These are phyloP conservation scores for Raphanus hybrid DNA, from an alignment of 441 rosid genomes.

Conservation along the genomic window DNA sequence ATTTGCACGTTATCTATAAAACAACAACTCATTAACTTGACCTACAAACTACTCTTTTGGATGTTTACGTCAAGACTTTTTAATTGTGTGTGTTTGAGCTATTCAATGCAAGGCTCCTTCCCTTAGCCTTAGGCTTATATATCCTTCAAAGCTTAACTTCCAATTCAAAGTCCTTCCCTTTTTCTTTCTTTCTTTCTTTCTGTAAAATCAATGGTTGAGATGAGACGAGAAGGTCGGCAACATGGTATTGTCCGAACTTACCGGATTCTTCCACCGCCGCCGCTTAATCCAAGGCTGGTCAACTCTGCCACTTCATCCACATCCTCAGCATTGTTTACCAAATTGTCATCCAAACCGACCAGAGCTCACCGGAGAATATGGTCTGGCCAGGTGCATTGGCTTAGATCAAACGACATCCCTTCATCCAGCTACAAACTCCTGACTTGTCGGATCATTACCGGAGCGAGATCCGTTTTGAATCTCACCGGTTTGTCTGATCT, in stretches of 20 bases:
- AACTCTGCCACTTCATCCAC: conserved; percentile 50
- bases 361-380: conserved; percentile 65
- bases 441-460: conserved; percentile 53
- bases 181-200: not conserved
- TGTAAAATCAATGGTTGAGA: conserved; percentile 17
- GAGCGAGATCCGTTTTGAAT: conserved; percentile 25
- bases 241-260: conserved; percentile 68
- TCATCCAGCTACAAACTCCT: conserved; percentile 44
- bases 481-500: conserved; percentile 39
- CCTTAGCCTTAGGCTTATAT: conserved; percentile 4
- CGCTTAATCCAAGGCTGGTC: conserved; percentile 50
- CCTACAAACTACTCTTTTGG: too few relatives aligned
- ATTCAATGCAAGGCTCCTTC: conserved; percentile 23
- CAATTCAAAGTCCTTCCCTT: conserved; percentile 6
- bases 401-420: conserved; percentile 48
- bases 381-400: conserved; percentile 49
- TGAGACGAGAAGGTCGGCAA: conserved; percentile 80
- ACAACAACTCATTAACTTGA: too few relatives aligned
- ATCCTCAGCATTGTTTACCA: conserved; percentile 52
- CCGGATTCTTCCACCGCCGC: conserved; percentile 54
- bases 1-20: too few relatives aligned
- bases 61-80: too few relatives aligned
- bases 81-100: too few relatives aligned
- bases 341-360: conserved; percentile 51
- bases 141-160: conserved; percentile 25